Evolutionary conservation across 139 green algal species (phyloP), one percentile per base, ranked within the genome.

Genomic region (Micromonas pusilla): DNA sequence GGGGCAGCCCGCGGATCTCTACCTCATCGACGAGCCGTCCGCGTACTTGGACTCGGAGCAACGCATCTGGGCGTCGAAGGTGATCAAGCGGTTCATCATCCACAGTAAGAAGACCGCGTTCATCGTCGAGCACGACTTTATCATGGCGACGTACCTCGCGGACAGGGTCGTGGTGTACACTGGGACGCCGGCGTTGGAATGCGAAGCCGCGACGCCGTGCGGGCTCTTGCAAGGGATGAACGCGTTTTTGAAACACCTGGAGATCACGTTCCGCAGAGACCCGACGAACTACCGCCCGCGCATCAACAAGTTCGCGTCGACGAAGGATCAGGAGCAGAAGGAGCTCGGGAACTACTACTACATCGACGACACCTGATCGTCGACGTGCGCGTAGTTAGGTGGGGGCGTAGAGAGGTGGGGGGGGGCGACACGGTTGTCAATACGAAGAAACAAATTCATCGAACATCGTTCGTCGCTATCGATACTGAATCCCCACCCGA

Each of bases 61-160:
- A 89, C 91, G 95, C 78, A 97, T 99, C 76, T 87, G 97, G 37
- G 91, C 93, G 4, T 91, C 95, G 32, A 99, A 98, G 91, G 92
- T 97, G 28, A 97, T 98, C 91, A 98, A 98, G 89, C 89, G 85
- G 4, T 99, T 97, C 86, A 97, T 98, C 87, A 96, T 98, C 90
- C 94, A 99, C 86, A 78, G 79, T 78, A 97, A 98, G 91, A 98
- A 99, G 91, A 97, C 93, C 5, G 95, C 95, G 25, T 98, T 99
- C 85, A 92, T 99, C 9, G 95, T 99, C 81, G 95, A 99, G 91
- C 95, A 99, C 86, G 95, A 99, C 78, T 99, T 99, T 90, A 98
- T 99, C 93, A 99, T 99, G 95, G 92, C 95, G 32, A 95, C 95
- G 9, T 98, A 98, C 87, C 89, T 99, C 66, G 94, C 95, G 20